A percentile compares a stretch with the other conserved stretches of the same genome.
phyloP scores from a whole-genome alignment of 768 basidiomycete species.

The Cystobasidium onofrii region DNA sequence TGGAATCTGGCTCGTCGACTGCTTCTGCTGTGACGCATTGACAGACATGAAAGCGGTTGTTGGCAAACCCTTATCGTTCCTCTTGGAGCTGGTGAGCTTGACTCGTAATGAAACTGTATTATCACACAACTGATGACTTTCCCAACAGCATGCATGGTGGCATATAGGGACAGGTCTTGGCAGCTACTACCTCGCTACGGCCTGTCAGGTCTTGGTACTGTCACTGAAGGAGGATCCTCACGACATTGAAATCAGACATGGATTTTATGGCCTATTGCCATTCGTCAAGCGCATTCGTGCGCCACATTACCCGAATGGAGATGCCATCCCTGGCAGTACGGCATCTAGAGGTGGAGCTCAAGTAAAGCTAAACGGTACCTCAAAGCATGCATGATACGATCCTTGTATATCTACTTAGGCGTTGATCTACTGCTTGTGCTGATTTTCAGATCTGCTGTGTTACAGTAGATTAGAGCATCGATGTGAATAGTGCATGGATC shows the following conservation, averaged over 20 bases:
- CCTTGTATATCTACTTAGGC: too few relatives aligned
- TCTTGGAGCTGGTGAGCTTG: conserved; percentile 15
- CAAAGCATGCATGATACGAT: too few relatives aligned
- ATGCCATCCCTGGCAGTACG: background rate
- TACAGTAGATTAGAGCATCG: too few relatives aligned
- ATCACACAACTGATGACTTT: too few relatives aligned
- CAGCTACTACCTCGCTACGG: conserved; percentile 1
- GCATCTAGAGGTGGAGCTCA: background rate
- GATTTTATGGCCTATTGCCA: background rate
- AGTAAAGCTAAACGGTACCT: background rate
- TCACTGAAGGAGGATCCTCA: conserved; percentile 17
- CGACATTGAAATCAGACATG: background rate
- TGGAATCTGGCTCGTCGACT: conserved; percentile 27
- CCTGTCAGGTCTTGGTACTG: conserved; percentile 4
- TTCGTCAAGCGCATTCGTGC: background rate
- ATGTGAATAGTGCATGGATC: too few relatives aligned
- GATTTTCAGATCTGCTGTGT: too few relatives aligned
- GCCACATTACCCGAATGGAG: background rate
- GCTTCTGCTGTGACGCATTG: conserved; percentile 10
- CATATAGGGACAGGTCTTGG: conserved; percentile 19
- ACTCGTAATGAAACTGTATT: background rate
- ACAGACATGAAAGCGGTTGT: background rate
- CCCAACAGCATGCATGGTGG: conserved; percentile 27
- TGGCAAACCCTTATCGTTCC: conserved; percentile 16
- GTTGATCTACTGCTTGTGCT: too few relatives aligned